phyloP scores from a whole-genome alignment of 768 basidiomycete species.

The Paxillus rubicundulus region DNA sequence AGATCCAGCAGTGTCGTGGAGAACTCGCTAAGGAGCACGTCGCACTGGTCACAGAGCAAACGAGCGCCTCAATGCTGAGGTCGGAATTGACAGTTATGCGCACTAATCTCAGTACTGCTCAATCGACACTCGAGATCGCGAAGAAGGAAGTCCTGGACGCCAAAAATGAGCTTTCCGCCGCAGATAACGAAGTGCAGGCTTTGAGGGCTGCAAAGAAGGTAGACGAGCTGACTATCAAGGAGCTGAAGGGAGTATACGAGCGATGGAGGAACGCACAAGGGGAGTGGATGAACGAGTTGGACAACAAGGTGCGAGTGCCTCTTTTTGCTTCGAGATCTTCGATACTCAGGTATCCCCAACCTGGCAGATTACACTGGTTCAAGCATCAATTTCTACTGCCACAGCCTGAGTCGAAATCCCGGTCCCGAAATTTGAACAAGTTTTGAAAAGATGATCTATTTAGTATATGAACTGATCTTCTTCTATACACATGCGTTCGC shows the following conservation, averaged over 20 bases:
- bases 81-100: slow-evolving; percentile 1
- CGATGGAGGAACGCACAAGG: slow-evolving; percentile 34
- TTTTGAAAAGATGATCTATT: neutral
- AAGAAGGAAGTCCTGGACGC: slow-evolving; percentile 13
- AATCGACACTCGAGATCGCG: neutral
- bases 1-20: slow-evolving; percentile 5
- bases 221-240: slow-evolving; percentile 36
- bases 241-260: slow-evolving; percentile 32
- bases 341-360: neutral
- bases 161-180: slow-evolving; percentile 15
- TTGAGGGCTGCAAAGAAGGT: slow-evolving; percentile 32
- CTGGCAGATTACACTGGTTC: slow-evolving; percentile 28
- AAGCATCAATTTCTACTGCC: neutral
- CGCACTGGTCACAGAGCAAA: slow-evolving; percentile 3
- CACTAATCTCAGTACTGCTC: neutral
- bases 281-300: slow-evolving; percentile 34
- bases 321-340: neutral
- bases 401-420: neutral
- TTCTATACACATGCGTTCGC: neutral
- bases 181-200: slow-evolving; percentile 34
- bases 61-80: slow-evolving; percentile 1
- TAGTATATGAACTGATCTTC: neutral
- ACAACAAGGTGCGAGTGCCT: slow-evolving; percentile 33
- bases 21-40: slow-evolving; percentile 2
- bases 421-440: neutral